phyloP scores from a whole-genome alignment of 805 yeast genomes.

The Wickerhamiella domercqiae region DNA sequence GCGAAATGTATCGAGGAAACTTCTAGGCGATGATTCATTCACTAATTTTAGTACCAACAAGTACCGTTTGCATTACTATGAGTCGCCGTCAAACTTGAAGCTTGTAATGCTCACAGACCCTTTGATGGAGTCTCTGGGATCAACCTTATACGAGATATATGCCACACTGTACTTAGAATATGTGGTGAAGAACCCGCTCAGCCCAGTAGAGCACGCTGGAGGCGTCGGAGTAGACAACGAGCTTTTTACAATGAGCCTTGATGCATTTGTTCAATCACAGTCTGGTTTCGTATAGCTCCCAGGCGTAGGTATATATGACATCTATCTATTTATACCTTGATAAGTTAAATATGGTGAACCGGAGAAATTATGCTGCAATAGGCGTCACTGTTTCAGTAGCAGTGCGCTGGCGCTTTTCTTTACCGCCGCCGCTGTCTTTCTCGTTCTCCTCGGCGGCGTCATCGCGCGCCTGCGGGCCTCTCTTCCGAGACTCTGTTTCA shows the following conservation, averaged over 20 bases:
- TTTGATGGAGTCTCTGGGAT: constrained; percentile 37
- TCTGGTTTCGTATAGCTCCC: constrained; percentile 19
- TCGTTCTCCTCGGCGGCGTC: constrained; percentile 1
- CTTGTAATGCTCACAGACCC: constrained; percentile 63
- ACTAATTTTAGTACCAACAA: constrained; percentile 37
- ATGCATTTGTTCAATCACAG: constrained; percentile 29
- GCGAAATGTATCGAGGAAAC: constrained; percentile 53
- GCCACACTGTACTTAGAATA: constrained; percentile 40
- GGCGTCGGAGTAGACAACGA: constrained; percentile 36
- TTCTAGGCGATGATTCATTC: constrained; percentile 26
- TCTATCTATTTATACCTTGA: too few relatives aligned
- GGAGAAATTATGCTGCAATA: too few relatives aligned
- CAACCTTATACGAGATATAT: constrained; percentile 43
- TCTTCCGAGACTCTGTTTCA: background rate
- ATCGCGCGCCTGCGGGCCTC: constrained; percentile 1
- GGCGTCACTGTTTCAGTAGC: too few relatives aligned
- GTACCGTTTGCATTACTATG: constrained; percentile 66
- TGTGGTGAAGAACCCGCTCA: constrained; percentile 39
- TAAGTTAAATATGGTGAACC: too few relatives aligned
- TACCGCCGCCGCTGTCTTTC: background rate
- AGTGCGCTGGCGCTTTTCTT: too few relatives aligned
- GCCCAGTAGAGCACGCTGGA: constrained; percentile 14
- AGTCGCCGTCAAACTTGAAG: constrained; percentile 64
- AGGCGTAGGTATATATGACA: background rate
- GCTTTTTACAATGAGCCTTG: constrained; percentile 41